Percentiles rank a stretch among this genome's conserved stretches.
These are phyloP conservation scores for Trichoderma atrobrunneum DNA, from an alignment of 2,329 filamentous ascomycete genomes.

Conservation along the genomic window DNA sequence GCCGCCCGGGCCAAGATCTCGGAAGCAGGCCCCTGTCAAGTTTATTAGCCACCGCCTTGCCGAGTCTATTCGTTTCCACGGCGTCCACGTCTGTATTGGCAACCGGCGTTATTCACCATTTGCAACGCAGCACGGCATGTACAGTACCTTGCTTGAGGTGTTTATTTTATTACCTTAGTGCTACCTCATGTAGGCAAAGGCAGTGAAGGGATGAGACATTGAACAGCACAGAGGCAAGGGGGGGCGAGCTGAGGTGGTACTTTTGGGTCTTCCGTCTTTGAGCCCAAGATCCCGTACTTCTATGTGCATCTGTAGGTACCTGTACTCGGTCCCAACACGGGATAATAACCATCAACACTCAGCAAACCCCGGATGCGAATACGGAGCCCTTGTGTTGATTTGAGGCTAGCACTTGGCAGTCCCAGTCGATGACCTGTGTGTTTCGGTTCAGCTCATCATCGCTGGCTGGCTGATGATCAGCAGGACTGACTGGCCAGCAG, in stretches of 20 bases:
- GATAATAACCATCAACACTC: neutral
- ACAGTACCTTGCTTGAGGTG: neutral
- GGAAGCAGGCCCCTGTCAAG: conserved; percentile 8
- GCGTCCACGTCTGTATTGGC: conserved; percentile 3
- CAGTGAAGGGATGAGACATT: neutral
- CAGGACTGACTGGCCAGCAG: too few species aligned
- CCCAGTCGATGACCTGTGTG: neutral
- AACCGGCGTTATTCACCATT: neutral
- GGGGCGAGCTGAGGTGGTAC: neutral
- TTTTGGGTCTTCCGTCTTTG: neutral
- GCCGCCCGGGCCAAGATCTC: conserved; percentile 12
- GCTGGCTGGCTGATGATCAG: neutral
- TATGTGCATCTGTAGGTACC: neutral
- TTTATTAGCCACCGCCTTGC: conserved; percentile 12
- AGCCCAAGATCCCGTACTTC: neutral
- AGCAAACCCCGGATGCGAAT: neutral
- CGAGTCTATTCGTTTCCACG: conserved; percentile 11
- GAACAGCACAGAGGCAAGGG: neutral
- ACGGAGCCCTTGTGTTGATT: neutral
- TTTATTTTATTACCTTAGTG: neutral
- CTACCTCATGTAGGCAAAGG: neutral
- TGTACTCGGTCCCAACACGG: neutral
- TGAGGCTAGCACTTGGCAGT: neutral
- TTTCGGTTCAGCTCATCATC: neutral
- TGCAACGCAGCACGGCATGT: neutral